phyloP scores from a whole-genome alignment of 257 asterid species.

The Fraxinus americana region DNA sequence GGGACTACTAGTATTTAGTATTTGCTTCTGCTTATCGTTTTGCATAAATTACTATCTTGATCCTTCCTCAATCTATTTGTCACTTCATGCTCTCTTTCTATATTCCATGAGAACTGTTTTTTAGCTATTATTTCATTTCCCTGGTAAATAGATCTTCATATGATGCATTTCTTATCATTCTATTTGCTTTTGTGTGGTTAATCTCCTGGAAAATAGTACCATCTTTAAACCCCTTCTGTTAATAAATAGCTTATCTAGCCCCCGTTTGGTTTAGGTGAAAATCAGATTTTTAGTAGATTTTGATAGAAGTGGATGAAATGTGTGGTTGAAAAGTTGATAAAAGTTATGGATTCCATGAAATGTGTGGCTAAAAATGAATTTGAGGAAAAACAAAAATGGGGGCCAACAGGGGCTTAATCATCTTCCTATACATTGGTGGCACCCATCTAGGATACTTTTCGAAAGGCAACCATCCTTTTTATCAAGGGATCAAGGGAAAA shows the following conservation, averaged over 20 bases:
- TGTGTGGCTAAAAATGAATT: too few relatives aligned
- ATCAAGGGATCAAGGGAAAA: too few relatives aligned
- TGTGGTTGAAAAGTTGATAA: too few relatives aligned
- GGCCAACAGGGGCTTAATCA: not conserved
- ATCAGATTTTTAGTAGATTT: too few relatives aligned
- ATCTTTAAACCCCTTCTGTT: not conserved
- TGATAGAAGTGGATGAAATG: not conserved
- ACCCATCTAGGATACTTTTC: not conserved
- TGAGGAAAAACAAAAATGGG: too few relatives aligned
- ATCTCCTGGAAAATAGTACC: not conserved
- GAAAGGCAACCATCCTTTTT: too few relatives aligned
- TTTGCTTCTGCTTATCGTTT: not conserved
- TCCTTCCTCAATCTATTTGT: not conserved
- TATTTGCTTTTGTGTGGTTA: not conserved
- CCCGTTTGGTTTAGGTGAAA: too few relatives aligned
- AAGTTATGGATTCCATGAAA: too few relatives aligned
- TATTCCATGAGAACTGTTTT: not conserved
- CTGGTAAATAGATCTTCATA: not conserved
- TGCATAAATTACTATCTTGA: not conserved
- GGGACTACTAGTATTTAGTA: constrained; percentile 1
- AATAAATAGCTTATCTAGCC: not conserved
- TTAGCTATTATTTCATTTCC: not conserved
- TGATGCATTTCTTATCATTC: not conserved
- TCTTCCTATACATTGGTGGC: not conserved
- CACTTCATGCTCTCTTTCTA: not conserved